These are phyloP conservation scores for Chalciporus chontae DNA, from an alignment of 768 basidiomycete genomes.

Conservation along the genomic window DNA sequence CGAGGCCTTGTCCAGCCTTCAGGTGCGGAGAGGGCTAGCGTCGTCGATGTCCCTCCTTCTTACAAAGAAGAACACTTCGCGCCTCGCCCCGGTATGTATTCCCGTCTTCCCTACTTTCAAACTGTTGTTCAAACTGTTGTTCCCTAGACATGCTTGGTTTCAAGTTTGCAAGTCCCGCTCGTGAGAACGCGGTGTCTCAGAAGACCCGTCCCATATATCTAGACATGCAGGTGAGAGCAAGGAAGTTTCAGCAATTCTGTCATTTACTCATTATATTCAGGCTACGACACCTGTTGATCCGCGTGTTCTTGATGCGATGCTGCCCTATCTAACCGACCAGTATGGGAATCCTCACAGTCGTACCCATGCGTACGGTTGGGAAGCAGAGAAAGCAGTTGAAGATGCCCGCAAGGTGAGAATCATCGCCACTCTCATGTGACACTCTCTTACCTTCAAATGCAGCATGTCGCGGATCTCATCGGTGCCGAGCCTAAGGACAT, in stretches of 20 bases:
- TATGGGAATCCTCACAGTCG: conserved; percentile 98
- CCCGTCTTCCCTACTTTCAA: not conserved
- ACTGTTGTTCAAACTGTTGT: conserved; percentile 1
- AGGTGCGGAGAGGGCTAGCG: conserved; percentile 74
- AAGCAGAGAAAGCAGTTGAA: conserved; percentile 93
- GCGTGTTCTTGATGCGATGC: conserved; percentile 93
- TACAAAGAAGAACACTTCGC: conserved; percentile 68
- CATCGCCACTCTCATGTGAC: conserved; percentile 3
- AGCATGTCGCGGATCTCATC: conserved; percentile 90
- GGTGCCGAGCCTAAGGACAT: conserved; percentile 95
- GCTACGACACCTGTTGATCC: conserved; percentile 98
- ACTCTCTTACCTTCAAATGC: conserved; percentile 4
- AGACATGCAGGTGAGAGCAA: conserved; percentile 81
- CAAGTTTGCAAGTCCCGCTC: conserved; percentile 63
- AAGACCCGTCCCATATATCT: conserved; percentile 91
- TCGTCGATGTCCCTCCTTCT: conserved; percentile 75
- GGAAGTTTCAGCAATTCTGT: not conserved
- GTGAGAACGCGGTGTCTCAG: conserved; percentile 52
- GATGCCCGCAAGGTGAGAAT: conserved; percentile 72
- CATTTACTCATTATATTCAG: conserved; percentile 36
- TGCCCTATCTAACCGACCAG: conserved; percentile 92
- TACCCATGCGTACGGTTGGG: conserved; percentile 99
- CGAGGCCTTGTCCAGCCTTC: conserved; percentile 80
- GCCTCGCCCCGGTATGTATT: conserved; percentile 58
- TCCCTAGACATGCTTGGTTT: conserved; percentile 82